Base-by-base conservation (phyloP, 2,329 filamentous ascomycete species). In the Apiospora pterosperma region DNA sequence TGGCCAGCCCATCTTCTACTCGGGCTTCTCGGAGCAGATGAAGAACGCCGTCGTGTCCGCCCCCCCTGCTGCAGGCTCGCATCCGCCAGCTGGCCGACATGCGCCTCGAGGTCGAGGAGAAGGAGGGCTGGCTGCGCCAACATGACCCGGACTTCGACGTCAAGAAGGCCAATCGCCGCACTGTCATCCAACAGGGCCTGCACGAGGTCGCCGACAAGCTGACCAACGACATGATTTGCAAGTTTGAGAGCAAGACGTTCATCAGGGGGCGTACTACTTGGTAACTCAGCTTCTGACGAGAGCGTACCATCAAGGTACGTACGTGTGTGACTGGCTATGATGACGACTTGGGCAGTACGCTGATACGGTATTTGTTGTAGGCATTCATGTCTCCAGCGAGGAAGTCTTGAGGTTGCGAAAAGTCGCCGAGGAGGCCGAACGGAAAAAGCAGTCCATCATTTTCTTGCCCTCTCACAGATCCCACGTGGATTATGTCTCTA, bases 161-260 rank as follows among this genome's bases (percentile, higher is more conserved):
- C 66, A 82, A 87, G 75, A 82, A 84, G 64, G 79, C 80, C 5
- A 84, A 84, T 67, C 81, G 86, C 63, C 86, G 83, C 62, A 81
- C 79, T 64, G 88, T 91, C 71, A 87, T 98, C 64, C 89, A 93
- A 73, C 82, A 83, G 41, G 90, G 90, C 65, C 81, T 99, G 58
- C 84, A 88, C 63, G 89, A 97, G 73, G 90, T 97, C 5, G 91
- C 92, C 4, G 92, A 96, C 68, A 89, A 90, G 69, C 90, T 96
- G 85, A 92, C 93, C 28, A 93, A 97, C 74, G 88, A 90, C 68
- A 98, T 99, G 96, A 97, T 99, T 67, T 98, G 95, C 85, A 99
- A 99, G 79, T 95, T 98, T 85, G 96, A 99, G 78, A 96, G 91
- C 82, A 96, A 94, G 75, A 82, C 87, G 2, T 98, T 98, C 74